Percentiles rank a stretch among this genome's conserved stretches.
These are phyloP conservation scores for Nicotiana paniculata DNA, from an alignment of 257 asterid genomes.

Conservation along the genomic window DNA sequence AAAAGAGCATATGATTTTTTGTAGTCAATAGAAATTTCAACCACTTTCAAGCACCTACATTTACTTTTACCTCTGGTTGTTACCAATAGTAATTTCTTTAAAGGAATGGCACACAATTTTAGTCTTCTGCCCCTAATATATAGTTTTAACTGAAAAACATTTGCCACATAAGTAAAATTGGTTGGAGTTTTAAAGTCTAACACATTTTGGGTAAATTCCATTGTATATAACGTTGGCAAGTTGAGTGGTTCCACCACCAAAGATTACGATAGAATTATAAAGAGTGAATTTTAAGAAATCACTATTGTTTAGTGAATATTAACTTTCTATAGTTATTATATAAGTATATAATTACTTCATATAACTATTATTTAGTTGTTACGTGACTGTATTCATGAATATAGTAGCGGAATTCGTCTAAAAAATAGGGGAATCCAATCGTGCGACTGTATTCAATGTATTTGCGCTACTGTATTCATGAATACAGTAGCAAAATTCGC, in stretches of 20 bases:
- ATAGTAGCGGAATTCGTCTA: no score
- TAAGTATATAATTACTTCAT: no score
- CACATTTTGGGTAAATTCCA: neutral
- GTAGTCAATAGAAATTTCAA: slow-evolving; percentile 14
- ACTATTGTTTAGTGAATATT: no score
- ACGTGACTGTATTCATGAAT: no score
- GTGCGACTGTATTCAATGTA: no score
- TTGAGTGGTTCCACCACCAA: neutral
- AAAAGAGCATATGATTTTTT: neutral
- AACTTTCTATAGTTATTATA: no score
- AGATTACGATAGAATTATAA: no score
- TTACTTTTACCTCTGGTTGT: neutral
- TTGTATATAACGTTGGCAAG: neutral
- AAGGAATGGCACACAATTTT: neutral
- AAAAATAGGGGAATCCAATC: no score
- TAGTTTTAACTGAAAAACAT: neutral
- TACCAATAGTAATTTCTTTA: neutral
- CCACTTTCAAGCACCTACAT: slow-evolving; percentile 11
- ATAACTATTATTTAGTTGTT: no score
- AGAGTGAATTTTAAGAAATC: no score
- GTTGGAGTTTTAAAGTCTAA: neutral
- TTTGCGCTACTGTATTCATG: no score
- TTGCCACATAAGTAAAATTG: neutral
- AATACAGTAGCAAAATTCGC: no score
- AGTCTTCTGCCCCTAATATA: neutral